Conservation (phyloP, 495 filamentous ascomycete genomes). For the Hyaloscypha hepaticicola region DNA sequence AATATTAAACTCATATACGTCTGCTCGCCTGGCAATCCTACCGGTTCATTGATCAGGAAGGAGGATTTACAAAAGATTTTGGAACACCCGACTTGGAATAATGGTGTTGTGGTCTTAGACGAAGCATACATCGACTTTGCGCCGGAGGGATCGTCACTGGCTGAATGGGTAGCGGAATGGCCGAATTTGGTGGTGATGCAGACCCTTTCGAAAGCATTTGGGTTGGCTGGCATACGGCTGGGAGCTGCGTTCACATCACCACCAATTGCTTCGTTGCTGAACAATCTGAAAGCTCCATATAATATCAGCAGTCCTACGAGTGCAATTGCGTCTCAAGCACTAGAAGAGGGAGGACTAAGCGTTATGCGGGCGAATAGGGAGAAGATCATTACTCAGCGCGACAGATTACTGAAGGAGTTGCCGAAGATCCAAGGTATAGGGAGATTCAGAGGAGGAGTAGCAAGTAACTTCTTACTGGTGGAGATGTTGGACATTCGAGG, state of each 20-base stretch:
- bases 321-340: constrained; percentile 71
- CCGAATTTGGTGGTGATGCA: constrained; percentile 99
- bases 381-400: constrained; percentile 71
- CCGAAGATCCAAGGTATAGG: constrained; percentile 77
- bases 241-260: constrained; percentile 62
- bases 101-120: constrained; percentile 88
- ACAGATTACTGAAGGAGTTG: constrained; percentile 70
- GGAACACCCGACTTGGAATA: constrained; percentile 92
- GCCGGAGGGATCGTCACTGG: constrained; percentile 71
- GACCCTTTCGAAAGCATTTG: constrained; percentile 94
- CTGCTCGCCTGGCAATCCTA: constrained; percentile 94
- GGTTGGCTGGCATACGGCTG: constrained; percentile 85
- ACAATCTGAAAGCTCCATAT: constrained; percentile 93
- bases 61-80: constrained; percentile 71
- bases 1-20: constrained; percentile 87
- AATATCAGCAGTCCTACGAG: constrained; percentile 86
- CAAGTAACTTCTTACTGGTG: constrained; percentile 87
- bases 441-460: constrained; percentile 72
- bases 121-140: constrained; percentile 98
- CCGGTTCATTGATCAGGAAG: constrained; percentile 73
- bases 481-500: constrained; percentile 77
- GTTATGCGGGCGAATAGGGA: constrained; percentile 68
- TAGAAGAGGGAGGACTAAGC: constrained; percentile 60
- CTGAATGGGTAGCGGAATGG: constrained; percentile 90
- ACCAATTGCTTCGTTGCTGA: constrained; percentile 67